Percentiles rank a stretch among this genome's conserved stretches.
These are phyloP conservation scores for Aureobasidium uvarum DNA, from an alignment of 2,329 filamentous ascomycete genomes.

Conservation along the genomic window DNA sequence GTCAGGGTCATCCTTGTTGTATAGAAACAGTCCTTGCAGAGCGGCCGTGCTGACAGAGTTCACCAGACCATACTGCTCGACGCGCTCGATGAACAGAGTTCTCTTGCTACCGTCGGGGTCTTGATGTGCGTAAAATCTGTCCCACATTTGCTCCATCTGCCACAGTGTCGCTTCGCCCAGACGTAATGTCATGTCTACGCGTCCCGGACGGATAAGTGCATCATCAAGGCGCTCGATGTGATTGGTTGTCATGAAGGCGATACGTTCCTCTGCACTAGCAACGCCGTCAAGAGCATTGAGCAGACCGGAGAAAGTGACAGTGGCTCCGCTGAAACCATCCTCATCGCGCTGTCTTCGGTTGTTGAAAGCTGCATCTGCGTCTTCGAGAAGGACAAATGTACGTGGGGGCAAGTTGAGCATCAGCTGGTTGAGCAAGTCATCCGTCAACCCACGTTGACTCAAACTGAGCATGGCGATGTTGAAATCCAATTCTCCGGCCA, in stretches of 20 bases:
- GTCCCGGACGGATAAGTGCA: constrained; percentile 82
- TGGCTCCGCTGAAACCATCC: constrained; percentile 82
- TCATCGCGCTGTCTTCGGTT: constrained; percentile 73
- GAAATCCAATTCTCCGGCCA: constrained; percentile 90
- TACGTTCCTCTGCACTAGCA: constrained; percentile 90
- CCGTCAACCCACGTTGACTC: constrained; percentile 83
- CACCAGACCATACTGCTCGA: constrained; percentile 69
- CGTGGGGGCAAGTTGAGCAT: constrained; percentile 80
- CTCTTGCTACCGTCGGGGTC: constrained; percentile 64
- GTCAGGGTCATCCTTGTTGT: constrained; percentile 87
- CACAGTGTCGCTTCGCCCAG: constrained; percentile 83
- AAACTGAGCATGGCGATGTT: constrained; percentile 91
- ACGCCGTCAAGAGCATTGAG: constrained; percentile 73
- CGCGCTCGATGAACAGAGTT: constrained; percentile 66
- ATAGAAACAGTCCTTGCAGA: constrained; percentile 89
- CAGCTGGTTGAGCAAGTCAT: constrained; percentile 82
- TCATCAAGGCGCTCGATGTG: constrained; percentile 87
- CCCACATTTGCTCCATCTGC: constrained; percentile 86
- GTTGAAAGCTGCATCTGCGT: constrained; percentile 86
- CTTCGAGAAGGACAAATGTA: constrained; percentile 80
- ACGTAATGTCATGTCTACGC: constrained; percentile 89
- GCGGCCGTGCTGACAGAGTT: constrained; percentile 78
- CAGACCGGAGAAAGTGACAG: constrained; percentile 90
- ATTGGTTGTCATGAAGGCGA: constrained; percentile 93
- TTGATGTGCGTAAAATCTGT: constrained; percentile 86